A percentile compares a stretch with the other conserved stretches of the same genome.
phyloP scores from a whole-genome alignment of 1,284 basidiomycete species.

The Jaminaea rosea region DNA sequence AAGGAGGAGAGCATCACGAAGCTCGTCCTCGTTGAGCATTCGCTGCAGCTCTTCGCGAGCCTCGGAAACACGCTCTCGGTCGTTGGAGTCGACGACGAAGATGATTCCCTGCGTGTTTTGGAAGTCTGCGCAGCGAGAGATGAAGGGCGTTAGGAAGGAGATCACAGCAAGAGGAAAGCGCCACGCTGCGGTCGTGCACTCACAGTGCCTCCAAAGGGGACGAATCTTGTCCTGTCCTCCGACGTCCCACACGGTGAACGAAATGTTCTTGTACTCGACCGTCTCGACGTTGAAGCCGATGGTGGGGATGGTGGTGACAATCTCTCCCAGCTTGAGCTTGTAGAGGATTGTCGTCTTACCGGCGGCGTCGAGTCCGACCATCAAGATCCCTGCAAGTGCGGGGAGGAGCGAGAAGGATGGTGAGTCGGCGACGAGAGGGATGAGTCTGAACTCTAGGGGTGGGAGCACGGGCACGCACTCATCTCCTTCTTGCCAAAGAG shows the following conservation, averaged over 20 bases:
- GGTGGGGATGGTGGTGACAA: slow-evolving; percentile 97
- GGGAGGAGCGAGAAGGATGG: not conserved
- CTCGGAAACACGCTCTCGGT: slow-evolving; percentile 90
- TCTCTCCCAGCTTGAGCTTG: slow-evolving; percentile 98
- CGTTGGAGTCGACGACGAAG: slow-evolving; percentile 64
- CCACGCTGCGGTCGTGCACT: slow-evolving; percentile 56
- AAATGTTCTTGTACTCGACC: slow-evolving; percentile 76
- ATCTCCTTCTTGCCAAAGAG: slow-evolving; percentile 99
- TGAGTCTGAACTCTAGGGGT: not conserved
- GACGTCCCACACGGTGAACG: slow-evolving; percentile 66
- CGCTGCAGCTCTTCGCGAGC: slow-evolving; percentile 91
- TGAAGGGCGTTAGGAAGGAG: not conserved
- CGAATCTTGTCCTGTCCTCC: slow-evolving; percentile 59
- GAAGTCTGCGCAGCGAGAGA: slow-evolving; percentile 1
- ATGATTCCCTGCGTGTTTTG: slow-evolving; percentile 54
- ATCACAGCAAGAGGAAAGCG: not conserved
- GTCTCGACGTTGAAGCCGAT: slow-evolving; percentile 80
- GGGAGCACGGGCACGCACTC: slow-evolving; percentile 52
- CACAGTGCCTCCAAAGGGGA: slow-evolving; percentile 72
- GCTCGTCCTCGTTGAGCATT: slow-evolving; percentile 92
- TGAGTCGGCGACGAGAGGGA: not conserved
- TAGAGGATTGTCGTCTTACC: slow-evolving; percentile 76
- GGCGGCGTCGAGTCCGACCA: slow-evolving; percentile 89
- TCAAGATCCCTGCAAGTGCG: slow-evolving; percentile 47
- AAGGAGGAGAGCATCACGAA: slow-evolving; percentile 91